Conservation (phyloP, 2,329 filamentous ascomycete species). For the Pestalotiopsis sp. region DNA sequence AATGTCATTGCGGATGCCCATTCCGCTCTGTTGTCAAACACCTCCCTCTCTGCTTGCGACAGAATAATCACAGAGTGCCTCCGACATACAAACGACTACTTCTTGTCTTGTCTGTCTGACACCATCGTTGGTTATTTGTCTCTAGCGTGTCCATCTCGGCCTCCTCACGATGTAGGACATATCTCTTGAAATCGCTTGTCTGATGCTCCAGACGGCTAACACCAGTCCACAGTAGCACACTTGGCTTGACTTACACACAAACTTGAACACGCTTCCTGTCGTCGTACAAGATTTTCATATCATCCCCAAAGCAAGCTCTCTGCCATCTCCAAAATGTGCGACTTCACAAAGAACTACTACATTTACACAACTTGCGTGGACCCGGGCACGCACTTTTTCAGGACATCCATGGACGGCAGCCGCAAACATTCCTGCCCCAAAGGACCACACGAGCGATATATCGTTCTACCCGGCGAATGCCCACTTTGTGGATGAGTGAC, state of each 20-base stretch:
- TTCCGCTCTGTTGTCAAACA: neutral
- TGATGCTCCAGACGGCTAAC: too few species aligned
- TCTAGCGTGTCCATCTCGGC: too few species aligned
- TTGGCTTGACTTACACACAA: too few species aligned
- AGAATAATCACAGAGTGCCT: too few species aligned
- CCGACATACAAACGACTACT: too few species aligned
- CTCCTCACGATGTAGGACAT: too few species aligned
- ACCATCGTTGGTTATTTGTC: too few species aligned
- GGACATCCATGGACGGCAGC: constrained; percentile 67
- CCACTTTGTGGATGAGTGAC: constrained; percentile 44
- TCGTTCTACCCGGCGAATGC: constrained; percentile 66
- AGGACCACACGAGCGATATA: constrained; percentile 73
- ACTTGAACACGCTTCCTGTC: too few species aligned
- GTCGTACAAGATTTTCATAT: neutral
- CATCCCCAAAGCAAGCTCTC: neutral
- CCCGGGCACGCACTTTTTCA: constrained; percentile 70
- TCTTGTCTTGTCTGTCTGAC: too few species aligned
- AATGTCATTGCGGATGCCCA: neutral
- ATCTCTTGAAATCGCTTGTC: too few species aligned
- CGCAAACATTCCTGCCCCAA: constrained; percentile 58
- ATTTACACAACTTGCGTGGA: constrained; percentile 72
- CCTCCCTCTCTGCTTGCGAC: neutral
- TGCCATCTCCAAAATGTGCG: constrained; percentile 47
- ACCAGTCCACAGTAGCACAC: too few species aligned
- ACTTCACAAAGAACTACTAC: constrained; percentile 75